phyloP scores from a whole-genome alignment of 371 early-diverging fungal genomes.

The Mortierella sp. region DNA sequence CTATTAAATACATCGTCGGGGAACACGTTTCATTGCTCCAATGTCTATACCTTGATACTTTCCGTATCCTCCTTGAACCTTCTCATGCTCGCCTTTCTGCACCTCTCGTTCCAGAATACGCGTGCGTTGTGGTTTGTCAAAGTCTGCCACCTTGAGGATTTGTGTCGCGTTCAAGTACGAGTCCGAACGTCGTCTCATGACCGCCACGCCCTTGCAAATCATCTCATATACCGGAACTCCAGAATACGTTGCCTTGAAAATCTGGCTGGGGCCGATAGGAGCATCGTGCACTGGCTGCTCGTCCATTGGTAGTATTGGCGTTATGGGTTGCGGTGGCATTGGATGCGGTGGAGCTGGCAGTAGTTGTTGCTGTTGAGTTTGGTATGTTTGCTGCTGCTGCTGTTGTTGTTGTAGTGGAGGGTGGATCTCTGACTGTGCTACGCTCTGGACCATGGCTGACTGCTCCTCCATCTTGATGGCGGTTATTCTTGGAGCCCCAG shows the following conservation, averaged over 20 bases:
- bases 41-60: slow-evolving; percentile 80
- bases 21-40: no score
- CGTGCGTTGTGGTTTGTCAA: slow-evolving; percentile 92
- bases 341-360: neutral
- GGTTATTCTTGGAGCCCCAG: neutral
- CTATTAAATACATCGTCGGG: no score
- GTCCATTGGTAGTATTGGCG: neutral
- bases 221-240: slow-evolving; percentile 93
- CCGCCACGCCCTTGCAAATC: slow-evolving; percentile 84
- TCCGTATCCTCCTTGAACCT: slow-evolving; percentile 97
- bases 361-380: neutral
- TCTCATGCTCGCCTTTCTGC: slow-evolving; percentile 86
- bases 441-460: neutral
- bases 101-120: slow-evolving; percentile 92
- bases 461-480: neutral
- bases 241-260: slow-evolving; percentile 85
- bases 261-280: slow-evolving; percentile 25
- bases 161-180: slow-evolving; percentile 95
- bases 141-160: slow-evolving; percentile 93
- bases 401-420: neutral
- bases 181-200: slow-evolving; percentile 90
- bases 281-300: neutral
- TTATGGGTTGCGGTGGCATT: slow-evolving; percentile 2
- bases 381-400: slow-evolving; percentile 2
- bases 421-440: neutral